These are phyloP conservation scores for Apocynum venetum DNA, from an alignment of 257 asterid species.

Conservation along the genomic window DNA sequence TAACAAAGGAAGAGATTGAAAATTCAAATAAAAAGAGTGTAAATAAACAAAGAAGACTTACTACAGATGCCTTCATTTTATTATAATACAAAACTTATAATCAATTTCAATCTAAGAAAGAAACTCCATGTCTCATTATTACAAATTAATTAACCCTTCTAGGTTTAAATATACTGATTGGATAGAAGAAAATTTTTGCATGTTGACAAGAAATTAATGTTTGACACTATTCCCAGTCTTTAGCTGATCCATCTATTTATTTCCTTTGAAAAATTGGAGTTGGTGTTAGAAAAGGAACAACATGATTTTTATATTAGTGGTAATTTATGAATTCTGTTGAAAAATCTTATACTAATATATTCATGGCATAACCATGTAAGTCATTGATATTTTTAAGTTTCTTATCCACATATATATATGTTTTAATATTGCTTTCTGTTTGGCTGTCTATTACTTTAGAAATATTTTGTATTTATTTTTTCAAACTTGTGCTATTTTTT, in stretches of 20 bases:
- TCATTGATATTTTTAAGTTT: too few species aligned
- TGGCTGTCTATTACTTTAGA: background rate
- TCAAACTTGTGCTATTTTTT: too few species aligned
- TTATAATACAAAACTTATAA: background rate
- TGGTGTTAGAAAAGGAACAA: background rate
- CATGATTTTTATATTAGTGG: too few species aligned
- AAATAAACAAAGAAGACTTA: background rate
- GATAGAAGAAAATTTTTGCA: background rate
- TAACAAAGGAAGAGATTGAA: too few species aligned
- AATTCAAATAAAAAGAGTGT: too few species aligned
- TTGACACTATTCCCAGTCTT: background rate
- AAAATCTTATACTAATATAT: too few species aligned
- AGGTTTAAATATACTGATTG: background rate
- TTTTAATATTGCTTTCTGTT: background rate
- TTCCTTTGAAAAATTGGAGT: background rate
- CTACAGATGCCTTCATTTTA: background rate
- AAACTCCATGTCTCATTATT: background rate
- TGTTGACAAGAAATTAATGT: background rate
- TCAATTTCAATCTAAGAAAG: too few species aligned
- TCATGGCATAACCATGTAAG: background rate
- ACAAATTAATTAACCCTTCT: background rate
- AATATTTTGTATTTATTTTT: too few species aligned
- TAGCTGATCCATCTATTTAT: background rate
- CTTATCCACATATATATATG: too few species aligned
- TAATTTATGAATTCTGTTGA: background rate